These are phyloP conservation scores for Galeopsis tetrahit DNA, from an alignment of 257 asterid species.

Conservation along the genomic window DNA sequence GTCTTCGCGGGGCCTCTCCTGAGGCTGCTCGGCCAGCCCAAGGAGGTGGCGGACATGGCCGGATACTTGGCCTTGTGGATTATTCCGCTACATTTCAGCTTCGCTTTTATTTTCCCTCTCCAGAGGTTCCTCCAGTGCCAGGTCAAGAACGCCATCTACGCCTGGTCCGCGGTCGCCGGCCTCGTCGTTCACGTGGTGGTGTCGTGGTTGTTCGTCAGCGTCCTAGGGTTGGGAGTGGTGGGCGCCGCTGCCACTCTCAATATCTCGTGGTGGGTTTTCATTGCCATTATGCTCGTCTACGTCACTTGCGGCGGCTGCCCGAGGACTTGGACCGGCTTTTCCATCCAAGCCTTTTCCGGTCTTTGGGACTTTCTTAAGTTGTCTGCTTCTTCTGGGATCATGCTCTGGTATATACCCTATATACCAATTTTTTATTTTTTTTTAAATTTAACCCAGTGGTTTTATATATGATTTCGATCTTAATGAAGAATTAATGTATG, in stretches of 20 bases:
- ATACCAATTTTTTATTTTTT: too few species aligned
- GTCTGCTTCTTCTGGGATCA: constrained; percentile 71
- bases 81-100: constrained; percentile 45
- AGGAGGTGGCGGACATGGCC: constrained; percentile 42
- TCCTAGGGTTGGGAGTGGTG: constrained; percentile 46
- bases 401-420: too few species aligned
- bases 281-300: constrained; percentile 48
- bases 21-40: constrained; percentile 37
- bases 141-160: constrained; percentile 53
- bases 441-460: too few species aligned
- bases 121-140: constrained; percentile 61
- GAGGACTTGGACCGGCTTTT: constrained; percentile 66
- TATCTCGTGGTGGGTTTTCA: constrained; percentile 62
- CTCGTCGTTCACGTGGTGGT: constrained; percentile 44
- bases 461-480: background rate
- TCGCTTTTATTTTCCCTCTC: constrained; percentile 42
- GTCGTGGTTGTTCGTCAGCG: constrained; percentile 53
- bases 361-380: constrained; percentile 68
- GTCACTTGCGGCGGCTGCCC: constrained; percentile 63
- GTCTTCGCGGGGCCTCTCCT: constrained; percentile 39
- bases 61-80: constrained; percentile 37
- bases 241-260: constrained; percentile 53
- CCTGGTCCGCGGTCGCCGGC: constrained; percentile 44
- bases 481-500: background rate
- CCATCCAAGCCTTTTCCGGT: constrained; percentile 62